Conservation (phyloP, 495 filamentous ascomycete genomes). For the Aspergillus conjunctus region DNA sequence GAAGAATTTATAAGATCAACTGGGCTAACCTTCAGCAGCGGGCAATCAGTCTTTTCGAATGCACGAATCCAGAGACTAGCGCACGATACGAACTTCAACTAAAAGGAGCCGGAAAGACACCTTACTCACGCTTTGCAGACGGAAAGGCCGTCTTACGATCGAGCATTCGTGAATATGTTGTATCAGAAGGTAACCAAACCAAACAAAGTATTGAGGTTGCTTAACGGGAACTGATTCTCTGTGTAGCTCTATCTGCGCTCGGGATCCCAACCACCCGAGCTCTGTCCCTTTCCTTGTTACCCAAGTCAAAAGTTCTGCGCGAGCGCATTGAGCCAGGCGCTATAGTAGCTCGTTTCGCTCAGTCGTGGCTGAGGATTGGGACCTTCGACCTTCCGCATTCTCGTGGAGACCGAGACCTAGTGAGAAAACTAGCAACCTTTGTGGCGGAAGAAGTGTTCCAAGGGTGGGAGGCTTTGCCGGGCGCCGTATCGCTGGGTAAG, state of each 20-base stretch:
- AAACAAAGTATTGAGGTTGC: neutral
- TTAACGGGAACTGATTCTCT: slow-evolving; percentile 4
- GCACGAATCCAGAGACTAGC: slow-evolving; percentile 72
- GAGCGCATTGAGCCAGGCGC: slow-evolving; percentile 92
- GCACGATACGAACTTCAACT: slow-evolving; percentile 86
- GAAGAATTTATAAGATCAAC: neutral
- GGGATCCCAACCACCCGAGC: slow-evolving; percentile 85
- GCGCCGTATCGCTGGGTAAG: slow-evolving; percentile 38
- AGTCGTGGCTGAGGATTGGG: slow-evolving; percentile 87
- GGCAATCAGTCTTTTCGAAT: slow-evolving; percentile 91
- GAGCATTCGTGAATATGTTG: slow-evolving; percentile 90
- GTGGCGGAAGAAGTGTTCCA: slow-evolving; percentile 81
- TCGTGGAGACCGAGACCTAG: slow-evolving; percentile 73
- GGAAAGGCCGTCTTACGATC: slow-evolving; percentile 90
- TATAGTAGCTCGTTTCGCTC: slow-evolving; percentile 88
- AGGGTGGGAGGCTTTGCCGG: slow-evolving; percentile 80
- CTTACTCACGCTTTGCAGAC: slow-evolving; percentile 97
- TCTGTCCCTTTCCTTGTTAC: slow-evolving; percentile 75
- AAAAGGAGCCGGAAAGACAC: slow-evolving; percentile 90
- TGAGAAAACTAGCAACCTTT: slow-evolving; percentile 75
- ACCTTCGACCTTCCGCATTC: slow-evolving; percentile 88
- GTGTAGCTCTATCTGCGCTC: slow-evolving; percentile 69
- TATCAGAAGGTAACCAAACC: slow-evolving; percentile 66
- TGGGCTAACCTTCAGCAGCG: slow-evolving; percentile 41
- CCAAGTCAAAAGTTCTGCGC: slow-evolving; percentile 68